A percentile compares a stretch with the other conserved stretches of the same genome.
phyloP scores from a whole-genome alignment of 345 rosid species.

The Boechera retrofracta region DNA sequence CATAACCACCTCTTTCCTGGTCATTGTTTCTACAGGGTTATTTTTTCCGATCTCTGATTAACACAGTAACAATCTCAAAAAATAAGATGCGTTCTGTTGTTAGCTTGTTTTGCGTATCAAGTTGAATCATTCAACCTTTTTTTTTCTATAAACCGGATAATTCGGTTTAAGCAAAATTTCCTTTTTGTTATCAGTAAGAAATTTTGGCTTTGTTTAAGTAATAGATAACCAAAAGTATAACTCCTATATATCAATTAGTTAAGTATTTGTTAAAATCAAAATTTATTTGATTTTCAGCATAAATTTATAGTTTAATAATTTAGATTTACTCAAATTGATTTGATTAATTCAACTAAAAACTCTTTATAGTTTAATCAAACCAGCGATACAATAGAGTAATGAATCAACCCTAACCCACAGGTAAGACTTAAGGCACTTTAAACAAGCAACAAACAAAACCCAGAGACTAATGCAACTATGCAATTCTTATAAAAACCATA shows the following conservation, averaged over 20 bases:
- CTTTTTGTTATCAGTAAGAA: not conserved
- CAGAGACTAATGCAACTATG: not conserved
- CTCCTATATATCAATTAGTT: too few species aligned
- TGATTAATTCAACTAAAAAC: not conserved
- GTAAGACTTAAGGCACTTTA: not conserved
- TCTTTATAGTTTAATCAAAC: not conserved
- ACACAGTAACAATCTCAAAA: not conserved
- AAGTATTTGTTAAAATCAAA: too few species aligned
- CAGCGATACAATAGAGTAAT: not conserved
- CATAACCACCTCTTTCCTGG: slow-evolving; percentile 46
- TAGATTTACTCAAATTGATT: not conserved
- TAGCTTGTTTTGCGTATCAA: slow-evolving; percentile 36
- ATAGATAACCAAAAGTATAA: not conserved
- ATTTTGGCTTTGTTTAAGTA: not conserved
- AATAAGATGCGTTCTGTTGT: slow-evolving; percentile 32
- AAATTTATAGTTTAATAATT: not conserved
- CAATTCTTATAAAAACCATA: too few species aligned
- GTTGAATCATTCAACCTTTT: slow-evolving; percentile 38
- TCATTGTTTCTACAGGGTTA: slow-evolving; percentile 5
- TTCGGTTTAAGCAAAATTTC: not conserved
- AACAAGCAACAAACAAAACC: not conserved
- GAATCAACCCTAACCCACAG: not conserved
- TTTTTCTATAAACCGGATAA: not conserved
- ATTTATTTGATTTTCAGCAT: too few species aligned
- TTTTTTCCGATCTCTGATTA: not conserved